Base-by-base conservation (phyloP, 2,329 filamentous ascomycete species). In the Lasiodiplodia hormozganensis region DNA sequence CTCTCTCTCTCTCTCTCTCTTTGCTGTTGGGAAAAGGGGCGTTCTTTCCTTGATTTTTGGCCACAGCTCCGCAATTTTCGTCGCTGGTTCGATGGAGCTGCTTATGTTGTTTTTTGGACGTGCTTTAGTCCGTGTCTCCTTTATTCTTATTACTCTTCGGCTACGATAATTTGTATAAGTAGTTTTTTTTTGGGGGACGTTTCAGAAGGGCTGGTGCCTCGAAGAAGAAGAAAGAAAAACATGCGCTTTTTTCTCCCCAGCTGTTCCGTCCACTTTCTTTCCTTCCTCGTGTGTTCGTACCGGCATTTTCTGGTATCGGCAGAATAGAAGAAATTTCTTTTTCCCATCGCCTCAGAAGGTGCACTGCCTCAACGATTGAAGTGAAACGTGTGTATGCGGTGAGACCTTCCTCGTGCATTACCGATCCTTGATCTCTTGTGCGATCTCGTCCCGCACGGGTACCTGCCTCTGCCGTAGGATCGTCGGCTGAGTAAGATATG, bases 41-140 rank as follows among this genome's bases (percentile, higher is more conserved):
- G 40, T 18, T 47, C 40, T 47, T 47, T 47, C 18, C 10, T 47
- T n/a, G 28, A 10, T 47, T n/a, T n/a, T 47, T 14, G 38, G 16
- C 8, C 51, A 53, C 28, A 4, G 28, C 28, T 28, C 28, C 28
- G 5, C 14, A 14, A 28, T 53, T 28, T 12, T 53, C 51, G 3
- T 53, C 51, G 51, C 51, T 25, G 51, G 51, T 28, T 23, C 51
- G 51, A 53, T 53, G 51, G 51, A 47, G 8, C 40, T 40, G 36
- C 18, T 47, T 6, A n/a, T 18, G 18, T 43, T n/a, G 7, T n/a
- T n/a, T n/a, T 16, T 53, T 53, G 23, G 23, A 18, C 6, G 51
- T 23, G 23, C 12, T 18, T 10, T 16, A 12, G 23, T 7, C n/a
- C 10, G 1, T 47, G 14, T 21, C 18, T 53, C 5, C 18, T 28